phyloP scores from a whole-genome alignment of 331 rosid species.

The Dryas integrifolia region DNA sequence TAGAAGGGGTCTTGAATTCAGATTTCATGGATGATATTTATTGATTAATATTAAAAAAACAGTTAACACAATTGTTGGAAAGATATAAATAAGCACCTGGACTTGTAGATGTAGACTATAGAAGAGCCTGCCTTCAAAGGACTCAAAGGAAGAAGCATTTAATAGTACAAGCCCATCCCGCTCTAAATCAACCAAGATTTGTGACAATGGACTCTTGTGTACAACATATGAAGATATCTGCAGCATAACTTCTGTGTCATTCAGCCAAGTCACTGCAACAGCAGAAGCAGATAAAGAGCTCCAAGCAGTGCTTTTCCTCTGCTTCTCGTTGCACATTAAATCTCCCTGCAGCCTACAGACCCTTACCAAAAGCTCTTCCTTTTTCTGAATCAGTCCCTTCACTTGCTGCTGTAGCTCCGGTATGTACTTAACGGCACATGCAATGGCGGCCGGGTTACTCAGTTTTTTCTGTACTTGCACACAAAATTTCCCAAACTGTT shows the following conservation, averaged over 20 bases:
- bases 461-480: slow-evolving; percentile 41
- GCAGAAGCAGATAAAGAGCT: slow-evolving; percentile 16
- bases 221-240: slow-evolving; percentile 38
- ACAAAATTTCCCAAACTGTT: too few species aligned
- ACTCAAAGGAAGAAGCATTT: slow-evolving; percentile 50
- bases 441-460: slow-evolving; percentile 52
- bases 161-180: slow-evolving; percentile 41
- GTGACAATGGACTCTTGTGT: slow-evolving; percentile 34
- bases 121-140: slow-evolving; percentile 50
- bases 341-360: slow-evolving; percentile 15
- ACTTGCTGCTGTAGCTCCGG: slow-evolving; percentile 59
- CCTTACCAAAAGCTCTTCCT: slow-evolving; percentile 41
- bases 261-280: slow-evolving; percentile 24
- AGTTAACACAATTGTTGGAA: too few species aligned
- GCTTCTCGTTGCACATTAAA: slow-evolving; percentile 17
- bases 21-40: too few species aligned
- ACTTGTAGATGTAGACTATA: slow-evolving; percentile 46
- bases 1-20: too few species aligned
- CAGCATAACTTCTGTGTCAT: slow-evolving; percentile 39
- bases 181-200: slow-evolving; percentile 46
- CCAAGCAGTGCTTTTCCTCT: slow-evolving; percentile 28
- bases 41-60: not conserved
- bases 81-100: slow-evolving; percentile 22
- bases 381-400: slow-evolving; percentile 35
- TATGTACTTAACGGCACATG: slow-evolving; percentile 47